Evolutionary conservation across 306 rosid species (phyloP).

Genomic region (Arachis stenosperma): DNA sequence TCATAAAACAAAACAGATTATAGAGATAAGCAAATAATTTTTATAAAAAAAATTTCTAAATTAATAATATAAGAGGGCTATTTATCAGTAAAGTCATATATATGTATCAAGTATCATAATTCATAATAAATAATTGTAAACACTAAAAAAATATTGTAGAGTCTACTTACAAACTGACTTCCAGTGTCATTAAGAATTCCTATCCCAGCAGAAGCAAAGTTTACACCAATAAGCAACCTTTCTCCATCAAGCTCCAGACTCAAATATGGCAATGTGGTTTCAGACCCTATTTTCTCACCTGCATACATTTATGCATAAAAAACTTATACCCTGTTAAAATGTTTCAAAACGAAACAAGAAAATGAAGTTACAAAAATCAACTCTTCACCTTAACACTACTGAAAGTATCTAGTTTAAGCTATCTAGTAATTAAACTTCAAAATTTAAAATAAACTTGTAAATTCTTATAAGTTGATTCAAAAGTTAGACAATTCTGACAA

Average conservation of each 20-base stretch:
- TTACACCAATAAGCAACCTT: conserved; percentile 67
- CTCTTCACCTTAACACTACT: no score
- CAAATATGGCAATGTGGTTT: conserved; percentile 71
- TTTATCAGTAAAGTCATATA: no score
- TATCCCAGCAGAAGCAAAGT: conserved; percentile 83
- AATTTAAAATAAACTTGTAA: no score
- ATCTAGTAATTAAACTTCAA: no score
- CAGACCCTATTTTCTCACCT: conserved; percentile 74
- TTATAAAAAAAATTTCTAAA: no score
- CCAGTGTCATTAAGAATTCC: conserved; percentile 89
- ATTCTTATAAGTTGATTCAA: no score
- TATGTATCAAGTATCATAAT: neutral
- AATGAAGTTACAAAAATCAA: no score
- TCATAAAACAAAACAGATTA: no score
- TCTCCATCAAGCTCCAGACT: conserved; percentile 64
- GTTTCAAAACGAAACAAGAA: neutral
- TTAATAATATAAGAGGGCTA: no score
- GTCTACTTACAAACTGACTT: conserved; percentile 72
- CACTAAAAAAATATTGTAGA: neutral
- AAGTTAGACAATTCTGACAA: no score
- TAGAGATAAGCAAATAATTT: no score
- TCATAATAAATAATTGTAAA: neutral
- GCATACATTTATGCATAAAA: neutral
- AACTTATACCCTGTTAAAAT: neutral
- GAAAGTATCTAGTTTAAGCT: no score